Base-by-base conservation (phyloP, 2,329 filamentous ascomycete species). In the Cladosporium phlei region DNA sequence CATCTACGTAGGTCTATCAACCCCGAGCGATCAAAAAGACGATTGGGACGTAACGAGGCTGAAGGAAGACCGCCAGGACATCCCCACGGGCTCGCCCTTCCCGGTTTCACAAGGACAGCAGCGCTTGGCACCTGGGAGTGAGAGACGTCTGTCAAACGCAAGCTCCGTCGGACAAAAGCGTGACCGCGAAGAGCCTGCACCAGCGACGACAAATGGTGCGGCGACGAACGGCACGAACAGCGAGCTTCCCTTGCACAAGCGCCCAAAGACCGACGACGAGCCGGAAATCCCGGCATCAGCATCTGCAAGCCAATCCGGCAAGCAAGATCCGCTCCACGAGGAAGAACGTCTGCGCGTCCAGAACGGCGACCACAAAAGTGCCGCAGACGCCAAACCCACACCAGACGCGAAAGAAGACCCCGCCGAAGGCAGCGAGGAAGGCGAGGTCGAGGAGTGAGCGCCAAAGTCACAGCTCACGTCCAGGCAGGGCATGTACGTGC, bases 1-100 rank as follows among this genome's bases (percentile, higher is more conserved):
- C n/a, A 72, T 73, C 51, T 75, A 75, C 56, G 69, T 66, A 49
- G 69, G 69, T 52, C 64, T 74, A 25, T 64, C 64, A 19, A 59
- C 58, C 14, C 66, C 67, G 1, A 44, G 62, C 59, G 50, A 60
- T 51, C 46, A 64, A 55, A 54, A 56, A 42, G 56, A 60, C 37
- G 55, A 57, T 8, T 60, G 55, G 59, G 63, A 65, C 42, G 55
- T 53, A 39, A 66, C 63, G 21, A 53, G 63, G 49, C 53, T 59
- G 52, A 53, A 54, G 50, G 44, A 49, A 42, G 46, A 49, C 29
- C 48, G 49, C 46, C 54, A 55, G 50, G 34, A 40, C 10, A 33
- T 39, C 14, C 48, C 50, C 17, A 51, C 49, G 12, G 34, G 34
- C 28, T 58, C 55, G 19, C 57, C 57, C 8, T 55, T 53, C 17